Base-by-base conservation (phyloP, 164 flowering plant species). In the Magnolia changhungtana region DNA sequence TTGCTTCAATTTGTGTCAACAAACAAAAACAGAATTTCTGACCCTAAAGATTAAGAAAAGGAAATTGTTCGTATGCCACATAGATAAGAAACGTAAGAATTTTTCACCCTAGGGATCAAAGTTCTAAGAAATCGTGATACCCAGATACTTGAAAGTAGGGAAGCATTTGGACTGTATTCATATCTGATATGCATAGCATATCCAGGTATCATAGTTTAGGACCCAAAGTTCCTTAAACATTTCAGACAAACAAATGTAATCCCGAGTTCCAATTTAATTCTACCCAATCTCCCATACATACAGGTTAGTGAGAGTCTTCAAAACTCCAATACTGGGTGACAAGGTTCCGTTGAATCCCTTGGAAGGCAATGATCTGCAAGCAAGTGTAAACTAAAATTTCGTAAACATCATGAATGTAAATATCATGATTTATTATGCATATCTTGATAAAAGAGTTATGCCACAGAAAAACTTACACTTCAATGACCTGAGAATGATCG, bases 321-420 rank as follows among this genome's bases (percentile, higher is more conserved):
- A 70, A 72, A 73, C 75, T 73, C 90, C 92, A 71, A 96, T 78
- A 86, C 67, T 82, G 7, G 97, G 90, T 29, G 96, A 82, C 85
- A 96, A 80, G 11, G 79, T 65, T 70, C 97, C 99, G 76, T 93
- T 83, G 73, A 91, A 87, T 71, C 92, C 89, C 88, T 90, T 83
- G 49, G 85, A 81, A 63, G 96, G 77, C 86, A 96, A 82, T 49
- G 91, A 80, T 78, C 99, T 96, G 95, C 81, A 82, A 81, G 65
- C 24, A 16, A 6, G 45, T 37, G 45, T 8, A 73, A 59, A 58
- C 10, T 29, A 24, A 23, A 23, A 16, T 24, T 23, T 19, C 19
- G 4, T 68, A n/a, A 68, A 68, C 71, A 21, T 65, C 27, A 65
- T 20, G 29, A 65, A 20, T 20, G 68, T 65, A 65, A 8, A 27